Conservation (phyloP, 2,329 filamentous ascomycete genomes). For the Alternaria triticimaculans region DNA sequence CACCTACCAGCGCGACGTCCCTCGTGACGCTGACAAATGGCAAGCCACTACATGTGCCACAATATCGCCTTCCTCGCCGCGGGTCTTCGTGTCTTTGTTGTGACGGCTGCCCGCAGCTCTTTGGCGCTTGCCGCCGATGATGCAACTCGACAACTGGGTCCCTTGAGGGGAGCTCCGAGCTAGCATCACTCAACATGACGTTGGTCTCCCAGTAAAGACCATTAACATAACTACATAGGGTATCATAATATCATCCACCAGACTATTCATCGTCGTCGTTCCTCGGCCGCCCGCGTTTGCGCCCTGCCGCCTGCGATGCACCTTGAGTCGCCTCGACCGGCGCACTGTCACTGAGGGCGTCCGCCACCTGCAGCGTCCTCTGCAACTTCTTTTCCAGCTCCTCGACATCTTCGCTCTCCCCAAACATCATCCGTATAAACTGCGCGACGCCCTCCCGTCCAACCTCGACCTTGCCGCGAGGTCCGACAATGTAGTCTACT, state of each 20-base stretch:
- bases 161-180: conserved; percentile 3
- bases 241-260: not conserved
- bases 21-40: conserved; percentile 14
- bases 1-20: not conserved
- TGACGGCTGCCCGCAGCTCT: not conserved
- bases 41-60: not conserved
- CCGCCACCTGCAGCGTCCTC: conserved; percentile 42
- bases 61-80: not conserved
- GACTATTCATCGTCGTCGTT: conserved; percentile 13
- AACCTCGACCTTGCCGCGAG: conserved; percentile 84
- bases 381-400: conserved; percentile 44
- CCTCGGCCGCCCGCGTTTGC: conserved; percentile 26
- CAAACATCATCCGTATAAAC: conserved; percentile 59
- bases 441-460: conserved; percentile 76
- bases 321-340: conserved; percentile 7
- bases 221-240: not conserved
- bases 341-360: conserved; percentile 18
- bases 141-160: conserved; percentile 9
- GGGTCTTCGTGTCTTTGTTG: not conserved
- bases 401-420: conserved; percentile 41
- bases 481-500: conserved; percentile 83
- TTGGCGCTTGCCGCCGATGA: conserved; percentile 3
- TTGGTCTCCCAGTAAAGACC: not conserved
- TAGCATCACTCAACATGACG: not conserved
- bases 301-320: conserved; percentile 15